Evolutionary conservation across 1,284 basidiomycete genomes (phyloP), one percentile per base, ranked within the genome.

Genomic region (Neolentinus lepideus): DNA sequence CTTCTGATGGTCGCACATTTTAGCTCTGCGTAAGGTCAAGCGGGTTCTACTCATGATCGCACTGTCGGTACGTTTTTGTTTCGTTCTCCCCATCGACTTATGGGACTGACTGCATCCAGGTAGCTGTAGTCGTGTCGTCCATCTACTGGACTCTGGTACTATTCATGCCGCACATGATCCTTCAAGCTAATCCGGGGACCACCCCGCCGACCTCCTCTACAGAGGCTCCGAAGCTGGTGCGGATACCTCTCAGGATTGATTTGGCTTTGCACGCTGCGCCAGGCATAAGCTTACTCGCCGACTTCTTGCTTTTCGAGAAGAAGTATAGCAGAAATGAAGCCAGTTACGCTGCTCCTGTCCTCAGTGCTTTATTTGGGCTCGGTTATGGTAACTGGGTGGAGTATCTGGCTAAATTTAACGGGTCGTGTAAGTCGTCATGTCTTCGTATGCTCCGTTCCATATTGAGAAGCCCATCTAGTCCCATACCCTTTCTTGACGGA

Each of bases 401-500:
- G 63, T 79, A 82, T 60, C 87, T 83, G 61, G 84, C 85, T 0
- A 69, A 63, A 4, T 75, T 72, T 64, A 88, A 85, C 56, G 81
- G 80, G n/a, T 67, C 65, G 2, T 92, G 87, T 89, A 61, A 70
- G 85, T 78, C 54, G 31, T 47, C 50, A 31, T 16, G 59, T 26
- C 25, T 43, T 9, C 6, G 22, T 43, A 25, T 52, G 25, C 21
- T 29, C 35, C 26, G 25, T 27, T 31, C 51, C 3, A 35, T 22
- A 29, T 33, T 56, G 33, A 50, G 14, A 35, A 33, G 27, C 57
- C 35, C 25, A 56, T 31, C 43, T 27, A 89, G 86, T 91, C 69
- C 88, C 90, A 19, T 92, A 92, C 69, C 90, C 90, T 0, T 92
- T 92, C 73, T 73, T 93, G 57, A 88, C 82, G 0, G 63, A 84